These are phyloP conservation scores for Psilocybe mexicana DNA, from an alignment of 1,284 basidiomycete genomes.

Conservation along the genomic window DNA sequence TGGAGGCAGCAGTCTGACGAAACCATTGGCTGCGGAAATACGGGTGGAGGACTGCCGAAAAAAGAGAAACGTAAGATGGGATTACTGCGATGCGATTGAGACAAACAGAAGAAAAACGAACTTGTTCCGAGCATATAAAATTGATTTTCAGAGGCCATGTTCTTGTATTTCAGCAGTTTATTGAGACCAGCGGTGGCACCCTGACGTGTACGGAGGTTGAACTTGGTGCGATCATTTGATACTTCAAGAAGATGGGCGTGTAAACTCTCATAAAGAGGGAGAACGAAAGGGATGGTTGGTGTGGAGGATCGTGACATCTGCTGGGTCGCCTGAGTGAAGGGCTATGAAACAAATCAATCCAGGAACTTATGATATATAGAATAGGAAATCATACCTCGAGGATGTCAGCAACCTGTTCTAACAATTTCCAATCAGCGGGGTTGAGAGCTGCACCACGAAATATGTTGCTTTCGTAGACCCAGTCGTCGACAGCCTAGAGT, in stretches of 20 bases:
- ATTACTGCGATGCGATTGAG: background rate
- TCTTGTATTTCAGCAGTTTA: background rate
- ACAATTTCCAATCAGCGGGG: background rate
- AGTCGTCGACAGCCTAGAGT: background rate
- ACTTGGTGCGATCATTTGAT: background rate
- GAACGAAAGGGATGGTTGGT: background rate
- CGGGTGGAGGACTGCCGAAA: background rate
- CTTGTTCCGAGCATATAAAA: background rate
- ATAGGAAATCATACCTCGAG: background rate
- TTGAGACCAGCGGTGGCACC: background rate
- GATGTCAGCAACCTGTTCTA: background rate
- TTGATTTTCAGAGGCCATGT: background rate
- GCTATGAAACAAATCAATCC: too few relatives aligned
- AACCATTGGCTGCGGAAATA: background rate
- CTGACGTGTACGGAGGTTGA: background rate
- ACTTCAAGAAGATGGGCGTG: background rate
- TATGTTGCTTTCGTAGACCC: background rate
- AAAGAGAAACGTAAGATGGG: background rate
- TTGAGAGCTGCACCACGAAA: background rate
- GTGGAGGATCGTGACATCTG: background rate
- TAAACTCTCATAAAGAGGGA: background rate
- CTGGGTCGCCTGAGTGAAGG: background rate
- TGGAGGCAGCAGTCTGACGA: background rate
- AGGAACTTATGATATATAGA: too few relatives aligned
- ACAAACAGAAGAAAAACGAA: background rate